phyloP scores from a whole-genome alignment of 345 rosid genomes.

The Gynandropsis gynandra region DNA sequence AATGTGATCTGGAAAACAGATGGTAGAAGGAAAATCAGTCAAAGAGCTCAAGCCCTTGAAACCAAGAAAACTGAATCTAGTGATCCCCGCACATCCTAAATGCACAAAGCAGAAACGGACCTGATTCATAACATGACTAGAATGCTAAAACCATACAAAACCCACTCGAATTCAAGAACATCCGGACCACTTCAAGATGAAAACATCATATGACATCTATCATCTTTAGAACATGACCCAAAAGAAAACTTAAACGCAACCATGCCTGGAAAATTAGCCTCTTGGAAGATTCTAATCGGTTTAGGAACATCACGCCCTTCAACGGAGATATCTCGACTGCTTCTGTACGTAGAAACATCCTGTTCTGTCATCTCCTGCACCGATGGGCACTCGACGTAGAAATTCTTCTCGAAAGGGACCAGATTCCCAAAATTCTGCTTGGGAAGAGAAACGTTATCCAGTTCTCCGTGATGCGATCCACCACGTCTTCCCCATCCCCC shows the following conservation, averaged over 20 bases:
- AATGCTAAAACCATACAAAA: background rate
- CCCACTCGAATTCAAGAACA: conserved; percentile 1
- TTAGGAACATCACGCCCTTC: conserved; percentile 84
- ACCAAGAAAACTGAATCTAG: background rate
- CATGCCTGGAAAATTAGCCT: conserved; percentile 86
- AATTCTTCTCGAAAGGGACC: conserved; percentile 82
- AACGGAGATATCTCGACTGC: conserved; percentile 56
- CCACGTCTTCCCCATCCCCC: conserved; percentile 49
- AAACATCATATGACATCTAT: background rate
- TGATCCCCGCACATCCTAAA: too few relatives aligned
- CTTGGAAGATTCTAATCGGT: conserved; percentile 64
- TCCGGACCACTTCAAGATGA: background rate
- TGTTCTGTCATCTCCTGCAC: conserved; percentile 65
- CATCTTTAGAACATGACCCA: background rate
- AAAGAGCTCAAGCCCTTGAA: background rate
- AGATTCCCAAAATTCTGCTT: conserved; percentile 67
- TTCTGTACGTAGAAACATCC: conserved; percentile 51
- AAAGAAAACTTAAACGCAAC: background rate
- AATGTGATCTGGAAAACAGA: conserved; percentile 47
- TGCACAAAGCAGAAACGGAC: background rate
- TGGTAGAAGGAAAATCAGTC: background rate
- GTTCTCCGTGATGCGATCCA: conserved; percentile 47
- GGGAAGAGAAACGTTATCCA: conserved; percentile 58
- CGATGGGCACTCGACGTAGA: conserved; percentile 61
- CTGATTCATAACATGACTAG: conserved; percentile 6